Base-by-base conservation (phyloP, 2,329 filamentous ascomycete species). In the Parafenestella ontariensis region DNA sequence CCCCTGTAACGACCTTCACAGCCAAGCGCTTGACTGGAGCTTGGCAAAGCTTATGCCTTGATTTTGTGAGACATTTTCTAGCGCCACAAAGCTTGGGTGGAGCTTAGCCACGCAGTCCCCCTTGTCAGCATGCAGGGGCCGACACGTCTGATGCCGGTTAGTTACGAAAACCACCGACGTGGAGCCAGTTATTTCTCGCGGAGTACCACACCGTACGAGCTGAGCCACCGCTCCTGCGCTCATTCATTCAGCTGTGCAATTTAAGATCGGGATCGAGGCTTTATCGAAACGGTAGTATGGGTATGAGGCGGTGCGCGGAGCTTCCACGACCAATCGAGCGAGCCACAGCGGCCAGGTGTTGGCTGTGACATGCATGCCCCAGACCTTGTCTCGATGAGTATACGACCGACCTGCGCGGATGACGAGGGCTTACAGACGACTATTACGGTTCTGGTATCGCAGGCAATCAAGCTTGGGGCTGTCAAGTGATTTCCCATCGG, bases 11-110 rank as follows among this genome's bases (percentile, higher is more conserved):
- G 5, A n/a, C 55, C 49, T 62, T 64, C 61, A 66, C 61, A 20
- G 66, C 68, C 66, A 72, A 73, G 69, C 41, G 26, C 24, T 17
- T 52, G 1, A 28, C 11, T 13, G 26, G 51, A 54, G 46, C 61
- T 73, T 71, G 61, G 50, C 54, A 46, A 66, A 55, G 70, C 69
- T 72, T 73, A 56, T 61, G 47, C 57, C 56, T 45, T 48, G 53
- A 13, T 33, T 53, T 52, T 50, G 28, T 69, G 67, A 47, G 69
- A 64, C 48, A 68, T 68, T 66, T 70, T 62, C 37, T 17, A 18
- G 23, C 48, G 56, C 61, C 54, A 62, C 54, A 59, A 70, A 66
- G 70, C 70, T 73, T 73, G 24, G 49, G 44, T 51, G 23, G 37
- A 59, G 57, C 59, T 58, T 58, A 61, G 53, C 42, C 46, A 54